A percentile compares a stretch with the other conserved stretches of the same genome.
These are phyloP conservation scores for Clonostachys chloroleuca DNA, from an alignment of 2,329 filamentous ascomycete species.

Conservation along the genomic window DNA sequence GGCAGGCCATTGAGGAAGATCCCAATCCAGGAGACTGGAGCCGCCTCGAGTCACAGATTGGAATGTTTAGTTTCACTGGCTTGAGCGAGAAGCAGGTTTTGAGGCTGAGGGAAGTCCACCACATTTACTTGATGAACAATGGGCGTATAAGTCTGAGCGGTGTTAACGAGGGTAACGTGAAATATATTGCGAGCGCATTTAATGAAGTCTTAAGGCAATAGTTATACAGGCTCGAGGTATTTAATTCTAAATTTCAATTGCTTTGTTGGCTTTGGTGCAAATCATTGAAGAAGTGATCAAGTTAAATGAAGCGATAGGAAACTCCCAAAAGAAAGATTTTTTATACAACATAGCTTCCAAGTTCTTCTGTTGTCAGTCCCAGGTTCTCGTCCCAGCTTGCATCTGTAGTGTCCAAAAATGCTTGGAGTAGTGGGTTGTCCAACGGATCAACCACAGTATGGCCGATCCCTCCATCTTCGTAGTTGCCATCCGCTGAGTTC, in stretches of 20 bases:
- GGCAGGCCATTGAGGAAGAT: constrained; percentile 10
- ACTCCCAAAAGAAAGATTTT: too few relatives aligned
- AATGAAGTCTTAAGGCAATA: background rate
- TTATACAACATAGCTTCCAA: background rate
- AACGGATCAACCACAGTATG: constrained; percentile 4
- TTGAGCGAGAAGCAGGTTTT: constrained; percentile 20
- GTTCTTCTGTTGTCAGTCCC: constrained; percentile 2
- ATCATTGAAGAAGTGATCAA: too few relatives aligned
- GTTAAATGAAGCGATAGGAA: too few relatives aligned
- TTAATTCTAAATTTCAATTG: too few relatives aligned
- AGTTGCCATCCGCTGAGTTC: constrained; percentile 2
- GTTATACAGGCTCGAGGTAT: too few relatives aligned
- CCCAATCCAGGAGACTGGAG: constrained; percentile 19
- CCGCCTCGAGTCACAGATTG: constrained; percentile 23
- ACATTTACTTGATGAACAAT: constrained; percentile 3
- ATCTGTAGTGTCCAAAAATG: constrained; percentile 6
- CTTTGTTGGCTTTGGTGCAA: too few relatives aligned
- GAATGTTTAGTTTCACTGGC: constrained; percentile 33
- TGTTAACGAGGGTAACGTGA: constrained; percentile 5
- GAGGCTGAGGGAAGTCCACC: background rate
- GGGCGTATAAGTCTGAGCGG: constrained; percentile 5
- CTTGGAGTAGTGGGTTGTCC: constrained; percentile 6
- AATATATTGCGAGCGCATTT: constrained; percentile 6
- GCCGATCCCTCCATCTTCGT: constrained; percentile 1
- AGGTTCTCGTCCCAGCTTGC: constrained; percentile 3